Conservation (phyloP, 805 yeast genomes). For the Candida bentonensis region DNA sequence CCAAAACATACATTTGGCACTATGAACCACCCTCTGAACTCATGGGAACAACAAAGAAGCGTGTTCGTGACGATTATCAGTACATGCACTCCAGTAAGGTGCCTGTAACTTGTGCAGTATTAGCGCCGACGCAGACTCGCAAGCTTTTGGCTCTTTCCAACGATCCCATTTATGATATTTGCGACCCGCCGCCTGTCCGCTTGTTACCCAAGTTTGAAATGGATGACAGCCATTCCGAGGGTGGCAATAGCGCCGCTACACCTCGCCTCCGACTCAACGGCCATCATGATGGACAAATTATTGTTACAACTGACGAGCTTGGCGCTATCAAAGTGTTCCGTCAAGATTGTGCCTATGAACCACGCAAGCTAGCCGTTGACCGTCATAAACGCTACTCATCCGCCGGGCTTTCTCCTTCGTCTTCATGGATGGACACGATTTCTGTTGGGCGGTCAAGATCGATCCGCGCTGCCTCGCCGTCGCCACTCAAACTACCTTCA, state of each 20-base stretch:
- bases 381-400: not conserved
- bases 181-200: slow-evolving; percentile 20
- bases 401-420: not conserved
- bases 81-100: slow-evolving; percentile 67
- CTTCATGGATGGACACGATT: not conserved
- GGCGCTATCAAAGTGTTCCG: slow-evolving; percentile 70
- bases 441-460: not conserved
- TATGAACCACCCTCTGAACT: not conserved
- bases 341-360: slow-evolving; percentile 52
- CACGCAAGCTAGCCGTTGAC: slow-evolving; percentile 11
- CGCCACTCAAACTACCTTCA: not conserved
- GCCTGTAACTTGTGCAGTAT: slow-evolving; percentile 57
- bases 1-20: slow-evolving; percentile 76
- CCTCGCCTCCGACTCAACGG: slow-evolving; percentile 4
- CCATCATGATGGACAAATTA: slow-evolving; percentile 28
- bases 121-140: slow-evolving; percentile 62
- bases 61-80: slow-evolving; percentile 37
- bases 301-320: slow-evolving; percentile 61
- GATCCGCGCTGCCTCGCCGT: not conserved
- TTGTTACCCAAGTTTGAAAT: slow-evolving; percentile 3
- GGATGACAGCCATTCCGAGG: not conserved
- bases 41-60: no score
- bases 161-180: slow-evolving; percentile 63
- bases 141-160: slow-evolving; percentile 56
- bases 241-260: not conserved